Evolutionary conservation across 2,329 filamentous ascomycete genomes (phyloP), one percentile per base, ranked within the genome.

Genomic region (Fusarium papillatum): DNA sequence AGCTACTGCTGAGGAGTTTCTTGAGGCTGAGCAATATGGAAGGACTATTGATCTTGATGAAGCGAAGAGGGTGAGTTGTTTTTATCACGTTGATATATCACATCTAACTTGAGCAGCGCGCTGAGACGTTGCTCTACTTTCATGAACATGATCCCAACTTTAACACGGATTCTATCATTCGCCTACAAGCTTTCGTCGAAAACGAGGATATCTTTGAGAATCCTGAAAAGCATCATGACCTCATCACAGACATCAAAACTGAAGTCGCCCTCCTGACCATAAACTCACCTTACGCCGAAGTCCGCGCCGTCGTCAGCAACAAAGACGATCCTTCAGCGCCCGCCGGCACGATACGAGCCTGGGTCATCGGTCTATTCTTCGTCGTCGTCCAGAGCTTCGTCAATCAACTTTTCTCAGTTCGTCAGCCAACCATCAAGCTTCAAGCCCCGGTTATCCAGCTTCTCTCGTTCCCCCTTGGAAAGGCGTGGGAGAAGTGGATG

Each of bases 351-450:
- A 85, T 91, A 24, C 86, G 89, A 0, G 85, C 87, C 13, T 90
- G 88, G 88, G 75, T 80, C 10, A 87, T 90, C 9, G 89, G 88
- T 2, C 76, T 88, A 6, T 68, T 86, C 16, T 90, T 90, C 46
- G 84, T 86, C 1, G 79, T 85, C 13, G 64, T 87, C 11, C 82
- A 89, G 16, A 83, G 86, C 24, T 87, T 87, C 59, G 83, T 88
- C 75, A 91, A 91, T 71, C 87, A 89, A 80, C 85, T 91, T 66
- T 91, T 92, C 78, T 87, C 85, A 7, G 86, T 91, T 64, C 88
- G 89, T 14, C 84, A 87, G 70, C 90, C 90, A 0, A 77, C 82
- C 13, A 90, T 92, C 69, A 82, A 78, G 9, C 86, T 92, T 60
- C 81, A 84, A 19, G 83, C 86, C 4, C 88, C 89, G n/a, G 88